phyloP scores from a whole-genome alignment of 1,284 basidiomycete species.

The Fistulinella cinereoalba region DNA sequence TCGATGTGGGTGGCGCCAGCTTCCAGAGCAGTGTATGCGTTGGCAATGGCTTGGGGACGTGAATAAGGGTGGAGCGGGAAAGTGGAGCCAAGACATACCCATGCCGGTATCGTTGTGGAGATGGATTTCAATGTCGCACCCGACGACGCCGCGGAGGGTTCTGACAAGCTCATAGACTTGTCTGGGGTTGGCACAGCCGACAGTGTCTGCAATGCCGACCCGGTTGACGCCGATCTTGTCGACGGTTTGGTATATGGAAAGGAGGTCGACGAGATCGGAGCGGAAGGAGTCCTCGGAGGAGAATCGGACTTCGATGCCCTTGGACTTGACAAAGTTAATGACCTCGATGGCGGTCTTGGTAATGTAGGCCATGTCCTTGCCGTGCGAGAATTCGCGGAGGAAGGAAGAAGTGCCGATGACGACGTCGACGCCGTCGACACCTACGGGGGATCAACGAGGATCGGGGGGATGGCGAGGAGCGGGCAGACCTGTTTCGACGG shows the following conservation, averaged over 20 bases:
- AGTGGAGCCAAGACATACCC: conserved; percentile 44
- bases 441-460: conserved; percentile 37
- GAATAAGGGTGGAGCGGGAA: not conserved
- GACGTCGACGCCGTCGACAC: conserved; percentile 98
- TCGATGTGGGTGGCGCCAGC: conserved; percentile 99
- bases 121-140: conserved; percentile 97
- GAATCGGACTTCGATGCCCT: conserved; percentile 99
- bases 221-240: conserved; percentile 99
- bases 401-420: conserved; percentile 99
- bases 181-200: conserved; percentile 97
- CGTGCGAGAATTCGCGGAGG: conserved; percentile 98
- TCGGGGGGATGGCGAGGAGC: not conserved
- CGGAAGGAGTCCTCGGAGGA: conserved; percentile 99
- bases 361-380: conserved; percentile 99
- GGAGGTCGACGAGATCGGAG: conserved; percentile 97
- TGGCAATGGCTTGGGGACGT: conserved; percentile 79
- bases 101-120: conserved; percentile 98
- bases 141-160: conserved; percentile 92
- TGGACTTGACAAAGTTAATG: conserved; percentile 99
- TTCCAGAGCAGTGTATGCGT: conserved; percentile 97
- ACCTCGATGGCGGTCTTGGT: conserved; percentile 99
- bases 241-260: conserved; percentile 99
- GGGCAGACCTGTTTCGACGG: conserved; percentile 89
- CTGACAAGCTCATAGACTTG: conserved; percentile 99
- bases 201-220: conserved; percentile 98